phyloP scores from a whole-genome alignment of 768 basidiomycete genomes.

The Termitomyces sp. region DNA sequence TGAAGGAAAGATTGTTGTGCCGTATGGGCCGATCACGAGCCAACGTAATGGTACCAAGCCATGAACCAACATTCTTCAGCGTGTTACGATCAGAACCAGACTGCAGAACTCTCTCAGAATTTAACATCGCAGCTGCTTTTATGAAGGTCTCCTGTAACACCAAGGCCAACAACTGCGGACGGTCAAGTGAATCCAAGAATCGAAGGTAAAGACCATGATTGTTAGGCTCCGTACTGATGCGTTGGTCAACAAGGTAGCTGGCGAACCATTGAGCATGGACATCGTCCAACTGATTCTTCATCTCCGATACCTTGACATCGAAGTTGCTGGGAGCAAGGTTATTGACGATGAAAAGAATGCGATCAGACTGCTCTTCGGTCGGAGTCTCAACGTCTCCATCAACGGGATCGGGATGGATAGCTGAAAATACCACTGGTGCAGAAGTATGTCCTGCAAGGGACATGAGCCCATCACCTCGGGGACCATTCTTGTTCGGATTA shows the following conservation, averaged over 20 bases:
- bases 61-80: constrained; percentile 91
- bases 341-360: constrained; percentile 96
- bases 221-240: constrained; percentile 94
- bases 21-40: constrained; percentile 91
- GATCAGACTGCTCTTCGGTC: constrained; percentile 85
- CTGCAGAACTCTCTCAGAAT: constrained; percentile 86
- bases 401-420: constrained; percentile 69
- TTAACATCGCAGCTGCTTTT: constrained; percentile 82
- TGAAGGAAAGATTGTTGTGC: constrained; percentile 92
- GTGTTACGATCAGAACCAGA: constrained; percentile 79
- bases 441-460: constrained; percentile 20
- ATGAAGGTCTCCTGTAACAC: constrained; percentile 92
- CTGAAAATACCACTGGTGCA: constrained; percentile 59
- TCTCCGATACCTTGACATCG: constrained; percentile 80
- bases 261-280: constrained; percentile 93
- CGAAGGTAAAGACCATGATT: constrained; percentile 94
- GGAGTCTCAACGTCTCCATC: constrained; percentile 64
- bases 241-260: constrained; percentile 94
- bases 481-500: constrained; percentile 42
- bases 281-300: constrained; percentile 80
- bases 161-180: constrained; percentile 59
- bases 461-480: constrained; percentile 29
- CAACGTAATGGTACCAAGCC: constrained; percentile 92
- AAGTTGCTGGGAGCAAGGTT: constrained; percentile 95
- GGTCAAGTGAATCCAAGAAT: constrained; percentile 81